Percentiles rank a stretch among this genome's conserved stretches.
phyloP scores from a whole-genome alignment of 768 basidiomycete genomes.

The Paxillus involutus region DNA sequence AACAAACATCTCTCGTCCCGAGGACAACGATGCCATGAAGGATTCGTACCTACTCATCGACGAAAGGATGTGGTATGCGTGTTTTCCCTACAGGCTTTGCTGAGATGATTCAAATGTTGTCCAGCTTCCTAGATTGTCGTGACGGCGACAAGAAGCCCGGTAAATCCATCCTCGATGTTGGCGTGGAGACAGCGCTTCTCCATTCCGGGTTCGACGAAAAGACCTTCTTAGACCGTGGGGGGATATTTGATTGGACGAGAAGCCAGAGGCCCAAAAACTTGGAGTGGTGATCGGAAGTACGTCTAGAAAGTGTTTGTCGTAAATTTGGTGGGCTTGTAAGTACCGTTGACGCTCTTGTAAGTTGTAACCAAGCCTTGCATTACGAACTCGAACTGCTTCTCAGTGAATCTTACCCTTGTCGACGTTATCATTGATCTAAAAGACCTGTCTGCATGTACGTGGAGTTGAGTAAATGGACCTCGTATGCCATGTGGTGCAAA shows the following conservation, averaged over 20 bases:
- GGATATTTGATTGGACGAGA: conserved; percentile 8
- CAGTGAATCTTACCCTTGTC: too few relatives aligned
- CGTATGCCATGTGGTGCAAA: too few relatives aligned
- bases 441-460: too few relatives aligned
- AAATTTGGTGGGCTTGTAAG: background rate
- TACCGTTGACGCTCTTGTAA: too few relatives aligned
- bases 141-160: background rate
- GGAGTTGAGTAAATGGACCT: too few relatives aligned
- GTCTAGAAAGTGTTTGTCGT: too few relatives aligned
- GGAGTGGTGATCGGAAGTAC: conserved; percentile 6
- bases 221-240: conserved; percentile 8
- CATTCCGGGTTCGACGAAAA: conserved; percentile 14
- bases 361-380: too few relatives aligned
- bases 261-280: background rate
- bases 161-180: too few relatives aligned
- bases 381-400: too few relatives aligned
- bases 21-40: conserved; percentile 38
- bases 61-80: conserved; percentile 34
- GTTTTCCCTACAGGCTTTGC: background rate
- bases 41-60: conserved; percentile 38
- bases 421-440: too few relatives aligned
- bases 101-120: background rate
- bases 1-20: conserved; percentile 30
- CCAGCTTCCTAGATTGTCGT: conserved; percentile 33
- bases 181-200: conserved; percentile 7